Conservation (phyloP, 1,139 yeast species). For the Kurtzmaniella quercitrusa region DNA sequence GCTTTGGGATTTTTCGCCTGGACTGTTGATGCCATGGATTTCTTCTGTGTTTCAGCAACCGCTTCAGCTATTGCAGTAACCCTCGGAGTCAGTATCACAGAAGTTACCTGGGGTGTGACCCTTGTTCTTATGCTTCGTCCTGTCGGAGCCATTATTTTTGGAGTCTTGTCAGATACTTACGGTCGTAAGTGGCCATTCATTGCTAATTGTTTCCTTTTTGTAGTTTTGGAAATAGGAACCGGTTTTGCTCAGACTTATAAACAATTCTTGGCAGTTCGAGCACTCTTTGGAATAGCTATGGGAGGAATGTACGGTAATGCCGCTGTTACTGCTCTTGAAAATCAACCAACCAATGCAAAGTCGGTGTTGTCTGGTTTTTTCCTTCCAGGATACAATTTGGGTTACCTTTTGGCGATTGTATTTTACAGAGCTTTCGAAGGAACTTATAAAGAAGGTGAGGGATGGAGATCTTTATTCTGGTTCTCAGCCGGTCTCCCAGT, state of each 20-base stretch:
- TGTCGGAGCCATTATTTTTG: conserved; percentile 73
- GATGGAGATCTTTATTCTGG: conserved; percentile 81
- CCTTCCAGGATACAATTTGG: conserved; percentile 73
- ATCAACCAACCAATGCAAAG: conserved; percentile 55
- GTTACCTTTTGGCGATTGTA: conserved; percentile 59
- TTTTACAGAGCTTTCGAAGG: conserved; percentile 60
- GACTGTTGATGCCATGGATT: conserved; percentile 81
- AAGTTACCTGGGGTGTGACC: conserved; percentile 78
- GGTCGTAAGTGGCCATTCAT: conserved; percentile 75
- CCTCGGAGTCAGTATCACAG: conserved; percentile 46
- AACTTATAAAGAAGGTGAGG: conserved; percentile 35
- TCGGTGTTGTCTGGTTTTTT: conserved; percentile 64
- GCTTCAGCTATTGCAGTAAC: conserved; percentile 53
- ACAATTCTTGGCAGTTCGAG: conserved; percentile 69
- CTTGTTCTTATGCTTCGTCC: conserved; percentile 75
- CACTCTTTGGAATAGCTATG: conserved; percentile 63
- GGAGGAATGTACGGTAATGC: conserved; percentile 71
- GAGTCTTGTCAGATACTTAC: conserved; percentile 60
- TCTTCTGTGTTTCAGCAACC: conserved; percentile 64
- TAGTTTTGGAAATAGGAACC: conserved; percentile 63
- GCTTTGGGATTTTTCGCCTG: conserved; percentile 64
- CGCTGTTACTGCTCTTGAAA: conserved; percentile 64
- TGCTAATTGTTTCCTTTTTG: conserved; percentile 47
- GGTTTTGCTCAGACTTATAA: conserved; percentile 64
- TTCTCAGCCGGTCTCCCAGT: conserved; percentile 71